Conservation (phyloP, 176 grass and related monocot species). For the Carex pumila region DNA sequence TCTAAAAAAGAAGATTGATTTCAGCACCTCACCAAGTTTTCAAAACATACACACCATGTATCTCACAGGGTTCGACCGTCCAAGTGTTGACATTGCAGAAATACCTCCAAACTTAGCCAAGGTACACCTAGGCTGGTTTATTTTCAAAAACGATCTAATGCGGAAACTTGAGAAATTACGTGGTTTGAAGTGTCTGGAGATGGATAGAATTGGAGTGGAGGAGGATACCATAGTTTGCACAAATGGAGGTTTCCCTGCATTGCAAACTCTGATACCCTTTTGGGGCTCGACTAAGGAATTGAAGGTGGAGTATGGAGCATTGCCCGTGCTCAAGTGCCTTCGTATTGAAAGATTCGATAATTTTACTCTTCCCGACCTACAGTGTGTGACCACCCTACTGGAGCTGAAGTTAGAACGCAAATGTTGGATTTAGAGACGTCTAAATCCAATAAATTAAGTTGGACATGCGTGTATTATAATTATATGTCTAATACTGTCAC, state of each 20-base stretch:
- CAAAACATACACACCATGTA: not conserved
- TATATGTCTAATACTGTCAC: no score
- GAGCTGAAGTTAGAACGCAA: not conserved
- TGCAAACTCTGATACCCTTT: no score
- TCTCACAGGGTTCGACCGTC: not conserved
- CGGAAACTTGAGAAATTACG: not conserved
- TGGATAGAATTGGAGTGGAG: rapidly evolving
- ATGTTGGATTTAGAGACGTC: no score
- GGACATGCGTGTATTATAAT: no score
- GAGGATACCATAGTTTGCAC: no score
- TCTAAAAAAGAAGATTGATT: not conserved
- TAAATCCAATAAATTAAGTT: no score
- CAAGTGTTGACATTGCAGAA: not conserved
- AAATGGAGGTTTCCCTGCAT: no score
- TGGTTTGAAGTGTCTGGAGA: not conserved
- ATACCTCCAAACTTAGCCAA: not conserved
- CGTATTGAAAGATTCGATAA: rapidly evolving
- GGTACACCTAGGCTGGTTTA: not conserved
- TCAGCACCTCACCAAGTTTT: not conserved
- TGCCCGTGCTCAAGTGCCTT: no score
- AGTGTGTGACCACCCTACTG: no score
- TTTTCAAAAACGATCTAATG: not conserved
- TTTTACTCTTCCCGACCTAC: no score
- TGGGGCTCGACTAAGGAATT: no score
- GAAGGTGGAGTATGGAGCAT: no score